A percentile compares a stretch with the other conserved stretches of the same genome.
Evolutionary conservation across 1,284 basidiomycete genomes (phyloP).

Genomic region (Naganishia liquefaciens): DNA sequence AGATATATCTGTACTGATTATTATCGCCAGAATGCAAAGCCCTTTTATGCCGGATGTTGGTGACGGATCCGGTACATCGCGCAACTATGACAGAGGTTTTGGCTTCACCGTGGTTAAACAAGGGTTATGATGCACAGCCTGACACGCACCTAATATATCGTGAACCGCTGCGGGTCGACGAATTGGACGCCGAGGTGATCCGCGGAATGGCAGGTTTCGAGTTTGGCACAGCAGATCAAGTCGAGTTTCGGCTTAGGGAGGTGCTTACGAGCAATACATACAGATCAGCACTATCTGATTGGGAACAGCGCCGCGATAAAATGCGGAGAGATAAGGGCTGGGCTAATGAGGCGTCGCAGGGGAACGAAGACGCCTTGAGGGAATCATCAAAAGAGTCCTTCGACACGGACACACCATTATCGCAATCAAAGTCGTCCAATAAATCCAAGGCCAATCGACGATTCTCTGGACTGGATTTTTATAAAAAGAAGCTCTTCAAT

Average conservation of each 20-base stretch:
- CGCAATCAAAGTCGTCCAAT: neutral
- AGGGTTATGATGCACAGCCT: conserved; percentile 77
- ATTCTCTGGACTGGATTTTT: conserved; percentile 95
- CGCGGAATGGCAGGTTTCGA: conserved; percentile 95
- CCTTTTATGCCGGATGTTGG: conserved; percentile 89
- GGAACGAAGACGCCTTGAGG: conserved; percentile 11
- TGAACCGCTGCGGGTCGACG: conserved; percentile 80
- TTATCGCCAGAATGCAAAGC: conserved; percentile 76
- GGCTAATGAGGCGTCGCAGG: conserved; percentile 52
- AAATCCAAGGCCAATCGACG: conserved; percentile 44
- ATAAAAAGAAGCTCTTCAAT: conserved; percentile 79
- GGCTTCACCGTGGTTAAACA: conserved; percentile 89
- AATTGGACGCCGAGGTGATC: conserved; percentile 83
- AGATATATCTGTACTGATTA: neutral
- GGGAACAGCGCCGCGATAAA: conserved; percentile 70
- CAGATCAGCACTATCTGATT: conserved; percentile 67
- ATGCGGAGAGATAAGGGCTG: conserved; percentile 50
- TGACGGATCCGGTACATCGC: conserved; percentile 83
- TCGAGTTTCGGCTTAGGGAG: conserved; percentile 70
- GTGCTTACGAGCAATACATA: conserved; percentile 81
- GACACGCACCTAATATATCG: conserved; percentile 83
- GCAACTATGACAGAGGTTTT: conserved; percentile 87
- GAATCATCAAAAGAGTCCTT: conserved; percentile 12
- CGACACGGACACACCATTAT: conserved; percentile 3
- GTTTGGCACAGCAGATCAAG: conserved; percentile 85